A percentile compares a stretch with the other conserved stretches of the same genome.
Evolutionary conservation across 352 stramenopile species (phyloP).

Genomic region (Nannochloropsis limnetica): DNA sequence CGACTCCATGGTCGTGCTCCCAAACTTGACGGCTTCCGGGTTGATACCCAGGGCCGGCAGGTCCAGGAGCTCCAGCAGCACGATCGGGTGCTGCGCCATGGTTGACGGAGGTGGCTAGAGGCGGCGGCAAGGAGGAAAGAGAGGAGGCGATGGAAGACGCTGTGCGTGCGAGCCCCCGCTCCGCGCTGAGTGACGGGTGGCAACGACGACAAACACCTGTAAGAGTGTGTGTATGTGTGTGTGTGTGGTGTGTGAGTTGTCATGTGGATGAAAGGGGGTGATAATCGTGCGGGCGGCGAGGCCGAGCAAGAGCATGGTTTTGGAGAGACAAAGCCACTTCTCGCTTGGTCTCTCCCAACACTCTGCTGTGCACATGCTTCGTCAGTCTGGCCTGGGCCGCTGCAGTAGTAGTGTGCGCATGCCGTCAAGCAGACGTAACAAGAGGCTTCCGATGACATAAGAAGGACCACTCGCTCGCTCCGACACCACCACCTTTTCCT

Average conservation of each 20-base stretch:
- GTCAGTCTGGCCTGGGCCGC: background rate
- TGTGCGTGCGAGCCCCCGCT: background rate
- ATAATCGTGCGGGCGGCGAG: background rate
- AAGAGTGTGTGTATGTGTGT: background rate
- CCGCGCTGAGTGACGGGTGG: background rate
- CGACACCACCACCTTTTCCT: background rate
- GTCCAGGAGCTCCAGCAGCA: conserved; percentile 31
- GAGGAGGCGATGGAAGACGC: background rate
- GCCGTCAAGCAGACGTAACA: background rate
- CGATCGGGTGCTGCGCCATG: conserved; percentile 7
- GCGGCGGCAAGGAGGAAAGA: background rate
- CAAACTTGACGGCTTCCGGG: conserved; percentile 53
- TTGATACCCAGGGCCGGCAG: conserved; percentile 44
- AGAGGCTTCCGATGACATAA: background rate
- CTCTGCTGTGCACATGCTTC: background rate
- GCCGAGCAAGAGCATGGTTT: background rate
- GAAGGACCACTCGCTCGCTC: background rate
- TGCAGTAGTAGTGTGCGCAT: background rate
- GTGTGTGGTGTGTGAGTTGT: background rate
- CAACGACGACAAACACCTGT: background rate
- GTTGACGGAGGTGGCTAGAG: background rate
- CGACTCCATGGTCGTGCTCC: conserved; percentile 79
- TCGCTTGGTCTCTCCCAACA: background rate
- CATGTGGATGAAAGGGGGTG: background rate
- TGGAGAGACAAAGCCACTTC: background rate